Percentiles rank a stretch among this genome's conserved stretches.
Evolutionary conservation across 83 land plant genomes (phyloP).

Genomic region (Larix sibirica): DNA sequence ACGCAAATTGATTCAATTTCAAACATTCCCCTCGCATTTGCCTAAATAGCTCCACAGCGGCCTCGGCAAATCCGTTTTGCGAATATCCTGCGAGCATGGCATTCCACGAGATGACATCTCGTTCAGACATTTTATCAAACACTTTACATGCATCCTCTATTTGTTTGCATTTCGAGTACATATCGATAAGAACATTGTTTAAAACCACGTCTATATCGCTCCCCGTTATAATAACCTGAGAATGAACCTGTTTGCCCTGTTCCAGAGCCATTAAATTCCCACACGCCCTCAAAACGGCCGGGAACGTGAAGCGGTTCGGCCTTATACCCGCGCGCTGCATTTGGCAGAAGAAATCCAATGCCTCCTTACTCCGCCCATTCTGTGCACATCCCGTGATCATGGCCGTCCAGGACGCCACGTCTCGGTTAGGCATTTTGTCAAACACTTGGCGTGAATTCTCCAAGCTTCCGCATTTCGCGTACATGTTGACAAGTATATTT

Average conservation of each 20-base stretch:
- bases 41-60: conserved; percentile 37
- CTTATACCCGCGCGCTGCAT: conserved; percentile 35
- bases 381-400: conserved; percentile 54
- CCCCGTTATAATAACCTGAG: conserved; percentile 24
- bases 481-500: conserved; percentile 49
- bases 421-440: conserved; percentile 42
- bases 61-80: conserved; percentile 33
- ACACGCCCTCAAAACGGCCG: conserved; percentile 46
- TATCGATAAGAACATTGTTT: conserved; percentile 59
- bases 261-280: conserved; percentile 42
- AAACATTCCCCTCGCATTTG: conserved; percentile 27
- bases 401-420: conserved; percentile 63
- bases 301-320: conserved; percentile 59
- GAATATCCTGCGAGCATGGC: conserved; percentile 58
- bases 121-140: conserved; percentile 40
- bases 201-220: conserved; percentile 28
- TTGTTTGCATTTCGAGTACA: conserved; percentile 65
- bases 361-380: conserved; percentile 36
- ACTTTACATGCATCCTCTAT: conserved; percentile 35
- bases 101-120: conserved; percentile 55
- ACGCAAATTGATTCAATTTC: conserved; percentile 44
- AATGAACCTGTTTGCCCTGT: conserved; percentile 39
- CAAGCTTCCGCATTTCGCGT: conserved; percentile 34
- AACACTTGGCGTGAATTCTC: conserved; percentile 48
- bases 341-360: conserved; percentile 29